phyloP scores from a whole-genome alignment of 208 protist genomes.

The Leishmania aethiopica region DNA sequence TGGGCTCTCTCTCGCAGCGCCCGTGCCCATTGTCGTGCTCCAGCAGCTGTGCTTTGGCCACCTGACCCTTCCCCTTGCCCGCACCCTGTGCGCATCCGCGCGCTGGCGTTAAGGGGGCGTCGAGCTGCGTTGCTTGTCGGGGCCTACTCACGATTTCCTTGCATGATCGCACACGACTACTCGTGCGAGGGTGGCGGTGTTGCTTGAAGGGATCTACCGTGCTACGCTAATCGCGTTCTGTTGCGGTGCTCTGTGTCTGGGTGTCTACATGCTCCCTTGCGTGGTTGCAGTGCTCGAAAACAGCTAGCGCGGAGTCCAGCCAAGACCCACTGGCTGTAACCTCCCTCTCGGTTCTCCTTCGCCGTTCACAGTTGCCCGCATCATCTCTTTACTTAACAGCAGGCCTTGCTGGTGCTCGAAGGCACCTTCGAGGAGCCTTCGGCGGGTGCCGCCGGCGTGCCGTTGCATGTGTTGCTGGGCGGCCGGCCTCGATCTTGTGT shows the following conservation, averaged over 20 bases:
- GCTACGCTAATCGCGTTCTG: not conserved
- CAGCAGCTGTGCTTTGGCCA: not conserved
- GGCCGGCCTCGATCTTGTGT: not conserved
- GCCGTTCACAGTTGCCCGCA: not conserved
- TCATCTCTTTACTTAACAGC: not conserved
- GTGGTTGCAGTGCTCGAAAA: not conserved
- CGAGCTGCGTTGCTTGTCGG: not conserved
- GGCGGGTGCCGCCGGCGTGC: no score
- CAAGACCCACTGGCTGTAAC: not conserved
- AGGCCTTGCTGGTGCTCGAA: not conserved
- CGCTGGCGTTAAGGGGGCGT: not conserved
- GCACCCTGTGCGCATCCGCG: not conserved
- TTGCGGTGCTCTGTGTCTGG: not conserved
- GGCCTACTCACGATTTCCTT: not conserved
- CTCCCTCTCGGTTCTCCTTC: not conserved
- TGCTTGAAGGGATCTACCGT: not conserved
- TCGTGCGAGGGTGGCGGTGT: not conserved
- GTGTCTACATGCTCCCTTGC: no score
- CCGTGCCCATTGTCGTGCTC: not conserved
- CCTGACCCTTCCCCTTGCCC: no score
- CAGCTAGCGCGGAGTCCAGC: not conserved
- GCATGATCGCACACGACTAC: no score
- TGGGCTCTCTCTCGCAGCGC: not conserved
- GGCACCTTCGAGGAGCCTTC: no score
- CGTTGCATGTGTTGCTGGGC: not conserved